Conservation (phyloP, 78 protist genomes). For the Dictyostelium intermedium region DNA sequence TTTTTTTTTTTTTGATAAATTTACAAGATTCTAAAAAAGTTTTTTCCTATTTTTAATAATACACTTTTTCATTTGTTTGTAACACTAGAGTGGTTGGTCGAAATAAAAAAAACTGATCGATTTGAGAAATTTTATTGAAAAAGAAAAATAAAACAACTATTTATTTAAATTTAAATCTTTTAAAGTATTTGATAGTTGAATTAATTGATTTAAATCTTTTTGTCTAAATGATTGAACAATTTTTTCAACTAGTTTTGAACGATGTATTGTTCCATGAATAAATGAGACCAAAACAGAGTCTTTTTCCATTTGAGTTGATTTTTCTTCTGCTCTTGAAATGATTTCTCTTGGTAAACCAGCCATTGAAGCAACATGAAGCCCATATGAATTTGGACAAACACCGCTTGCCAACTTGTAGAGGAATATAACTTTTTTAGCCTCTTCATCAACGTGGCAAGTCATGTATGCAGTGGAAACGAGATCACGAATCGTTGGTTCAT, state of each 20-base stretch:
- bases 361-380: slow-evolving; percentile 95
- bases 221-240: neutral
- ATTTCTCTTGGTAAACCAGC: slow-evolving; percentile 90
- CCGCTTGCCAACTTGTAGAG: slow-evolving; percentile 91
- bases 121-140: too few species aligned
- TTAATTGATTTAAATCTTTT: neutral
- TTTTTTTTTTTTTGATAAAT: neutral
- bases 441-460: slow-evolving; percentile 88
- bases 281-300: slow-evolving; percentile 51
- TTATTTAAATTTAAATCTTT: neutral
- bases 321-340: slow-evolving; percentile 64
- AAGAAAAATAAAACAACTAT: neutral
- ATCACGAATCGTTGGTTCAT: slow-evolving; percentile 75
- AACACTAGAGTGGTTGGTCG: too few species aligned
- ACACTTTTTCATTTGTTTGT: too few species aligned
- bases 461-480: slow-evolving; percentile 78
- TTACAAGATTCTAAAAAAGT: neutral
- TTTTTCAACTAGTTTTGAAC: slow-evolving; percentile 10
- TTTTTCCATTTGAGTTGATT: slow-evolving; percentile 77
- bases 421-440: slow-evolving; percentile 88
- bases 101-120: too few species aligned
- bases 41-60: neutral
- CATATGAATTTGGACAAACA: slow-evolving; percentile 90
- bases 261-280: slow-evolving; percentile 37
- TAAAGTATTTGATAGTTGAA: neutral